Conservation (phyloP, 2,329 filamentous ascomycete genomes). For the Colletotrichum incanum region DNA sequence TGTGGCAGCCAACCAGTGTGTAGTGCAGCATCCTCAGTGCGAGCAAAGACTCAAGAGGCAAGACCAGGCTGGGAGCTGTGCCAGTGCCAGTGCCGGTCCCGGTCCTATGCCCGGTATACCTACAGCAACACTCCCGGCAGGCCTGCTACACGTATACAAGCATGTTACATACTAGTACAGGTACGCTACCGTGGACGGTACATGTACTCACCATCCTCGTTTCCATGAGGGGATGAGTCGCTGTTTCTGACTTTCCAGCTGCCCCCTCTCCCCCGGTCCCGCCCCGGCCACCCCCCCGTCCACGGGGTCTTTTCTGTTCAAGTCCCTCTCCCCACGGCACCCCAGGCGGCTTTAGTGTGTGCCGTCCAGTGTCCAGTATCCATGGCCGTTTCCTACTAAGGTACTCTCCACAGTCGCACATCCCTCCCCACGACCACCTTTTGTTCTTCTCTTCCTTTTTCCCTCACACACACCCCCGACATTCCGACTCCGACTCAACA, state of each 20-base stretch:
- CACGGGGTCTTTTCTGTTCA: slow-evolving; percentile 29
- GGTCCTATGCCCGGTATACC: slow-evolving; percentile 23
- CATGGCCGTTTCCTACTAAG: slow-evolving; percentile 18
- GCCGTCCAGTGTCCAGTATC: background rate
- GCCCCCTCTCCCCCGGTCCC: slow-evolving; percentile 14
- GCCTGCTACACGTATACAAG: background rate
- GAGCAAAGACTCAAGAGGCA: background rate
- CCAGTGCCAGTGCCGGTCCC: slow-evolving; percentile 14
- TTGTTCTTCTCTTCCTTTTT: slow-evolving; percentile 39
- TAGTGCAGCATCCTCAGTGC: background rate
- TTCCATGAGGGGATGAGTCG: slow-evolving; percentile 32
- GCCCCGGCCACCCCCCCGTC: slow-evolving; percentile 22
- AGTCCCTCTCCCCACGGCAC: slow-evolving; percentile 1
- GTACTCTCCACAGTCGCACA: slow-evolving; percentile 40
- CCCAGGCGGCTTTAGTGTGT: background rate
- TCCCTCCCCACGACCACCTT: slow-evolving; percentile 30
- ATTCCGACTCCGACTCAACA: slow-evolving; percentile 12
- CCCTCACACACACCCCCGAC: slow-evolving; percentile 36
- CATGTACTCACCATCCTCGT: slow-evolving; percentile 23
- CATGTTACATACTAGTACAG: too few species aligned
- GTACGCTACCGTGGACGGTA: background rate
- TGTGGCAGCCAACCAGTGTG: background rate
- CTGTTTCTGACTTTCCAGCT: slow-evolving; percentile 26
- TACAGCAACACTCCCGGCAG: background rate
- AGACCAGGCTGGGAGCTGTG: background rate